Base-by-base conservation (phyloP, 441 rosid genomes). In the Eruca vesicaria region DNA sequence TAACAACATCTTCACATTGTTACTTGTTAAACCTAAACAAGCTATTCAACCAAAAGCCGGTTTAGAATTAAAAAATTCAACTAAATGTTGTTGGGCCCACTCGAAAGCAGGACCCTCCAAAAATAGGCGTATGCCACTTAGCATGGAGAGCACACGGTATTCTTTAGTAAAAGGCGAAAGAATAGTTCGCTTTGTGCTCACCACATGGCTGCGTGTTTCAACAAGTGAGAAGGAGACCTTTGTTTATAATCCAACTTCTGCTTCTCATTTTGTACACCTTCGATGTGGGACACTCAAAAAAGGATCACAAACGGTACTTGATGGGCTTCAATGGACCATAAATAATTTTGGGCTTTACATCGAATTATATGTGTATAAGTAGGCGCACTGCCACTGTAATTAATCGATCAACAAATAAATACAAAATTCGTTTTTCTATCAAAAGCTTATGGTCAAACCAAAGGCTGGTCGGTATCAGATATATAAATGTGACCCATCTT, bases 401-500 rank as follows among this genome's bases (percentile, higher is more conserved):
- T 58, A 60, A 18, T 4, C 7, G 57, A 36, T 23, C 14, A 63
- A 52, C 50, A 19, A 68, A 8, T 5, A 61, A 5, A 48, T 18
- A 41, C 43, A 59, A 28, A 70, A 18, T 0, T 69, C 8, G n/a
- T n/a, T n/a, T n/a, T n/a, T n/a, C n/a, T n/a, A n/a, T 68, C 9
- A 66, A 31, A 16, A 16, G 57, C 69, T 53, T 76, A n/a, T 65
- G 82, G 85, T 79, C 83, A 80, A 9, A 85, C 70, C 35, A 79
- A 75, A 5, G 88, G 89, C 9, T 83, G 88, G 57, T 58, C 75
- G 19, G 82, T 72, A 69, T 91, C 96, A 29, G 96, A 90, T 12
- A 89, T 91, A 59, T 94, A 91, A 61, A 94, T 58, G 71, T 91
- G 96, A 55, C 97, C 96, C 94, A 89, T 93, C 79, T 86, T 93